Base-by-base conservation (phyloP, 2,329 filamentous ascomycete genomes). In the Pestalotiopsis sp. region DNA sequence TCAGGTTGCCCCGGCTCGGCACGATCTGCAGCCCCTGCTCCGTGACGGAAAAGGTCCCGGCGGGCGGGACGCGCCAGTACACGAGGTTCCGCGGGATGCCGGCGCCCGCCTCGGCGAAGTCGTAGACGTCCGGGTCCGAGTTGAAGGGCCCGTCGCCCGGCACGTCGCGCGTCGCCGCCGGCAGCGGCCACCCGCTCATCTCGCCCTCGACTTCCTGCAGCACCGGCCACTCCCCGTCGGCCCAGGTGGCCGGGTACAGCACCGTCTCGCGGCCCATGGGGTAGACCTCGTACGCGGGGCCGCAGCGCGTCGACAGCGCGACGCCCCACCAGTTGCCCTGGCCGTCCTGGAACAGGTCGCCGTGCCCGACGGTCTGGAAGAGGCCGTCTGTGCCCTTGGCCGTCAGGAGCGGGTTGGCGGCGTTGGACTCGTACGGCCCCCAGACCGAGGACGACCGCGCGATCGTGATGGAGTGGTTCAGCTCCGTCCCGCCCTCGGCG, bases 181-280 rank as follows among this genome's bases (percentile, higher is more conserved):
- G 82, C n/a, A 85, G 74, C 12, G 76, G 76, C 73, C 74, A 76
- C 68, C 83, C 83, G 20, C 68, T 73, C 81, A 85, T 84, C 4
- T 69, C 69, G 1, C 84, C 85, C 1, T 75, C 73, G 6, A 86
- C 79, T 0, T 77, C 79, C n/a, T 74, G 57, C 69, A 82, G 70
- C 68, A 81, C 27, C 0, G 86, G 86, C 83, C 84, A 88, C 5
- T 82, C 79, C 0, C 79, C 81, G 3, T 79, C 75, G 0, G 79
- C 66, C 87, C 85, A 89, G 0, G 77, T 82, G 1, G 82, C 84
- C 4, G 59, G 59, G 11, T 61, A 61, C 3, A 61, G 74, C 0
- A 86, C 81, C 0, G 83, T 83, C 73, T 88, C 86, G 14, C 86
- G 78, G 1, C 86, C 86, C 85, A 87, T 86, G 0, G 84, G 83